Evolutionary conservation across 805 yeast species (phyloP), one percentile per base, ranked within the genome.

Genomic region (Saccharomyces mikatae): DNA sequence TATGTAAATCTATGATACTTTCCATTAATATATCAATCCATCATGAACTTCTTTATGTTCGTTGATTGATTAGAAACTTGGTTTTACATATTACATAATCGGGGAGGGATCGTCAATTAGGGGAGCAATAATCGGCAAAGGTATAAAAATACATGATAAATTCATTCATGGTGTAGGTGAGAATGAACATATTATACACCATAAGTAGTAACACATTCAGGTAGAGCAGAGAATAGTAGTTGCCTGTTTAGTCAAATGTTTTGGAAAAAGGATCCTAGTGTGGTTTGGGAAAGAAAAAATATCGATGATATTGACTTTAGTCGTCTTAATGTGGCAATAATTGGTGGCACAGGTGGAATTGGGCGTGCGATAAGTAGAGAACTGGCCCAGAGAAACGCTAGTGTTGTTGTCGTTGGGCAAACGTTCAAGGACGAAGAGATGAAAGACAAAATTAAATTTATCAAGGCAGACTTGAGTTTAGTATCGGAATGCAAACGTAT

Each of bases 341-440:
- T 74, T 46, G 77, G 77, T 27, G 77, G 77, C 10, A 74, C 76
- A 1, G 72, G 72, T 51, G 77, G 77, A 3, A 53, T 73, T 3
- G 77, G 77, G 4, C 65, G 72, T 24, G 69, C 75, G 1, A 56
- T 74, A n/a, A 58, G 68, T 3, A 54, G 53, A 10, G 51, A 52
- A 6, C 53, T 71, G 17, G 69, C 71, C 0, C 17, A 52, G 1
- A 47, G 56, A 8, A 75, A 73, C 24, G 71, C 69, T 0, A 48
- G 61, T 1, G 75, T 73, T 4, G 70, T 71, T 1, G 76, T 73
- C 32, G 65, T 71, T 41, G 75, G 76, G 1, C 62, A 63, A 46
- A 68, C 72, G 0, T 71, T 71, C 55, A 63, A 71, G 47, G 76
- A 72, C 49, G 49, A 50, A 2, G 68, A 54, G 6, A 36, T 53